Evolutionary conservation across 345 rosid genomes (phyloP).

Genomic region (Rhizophora mangle): DNA sequence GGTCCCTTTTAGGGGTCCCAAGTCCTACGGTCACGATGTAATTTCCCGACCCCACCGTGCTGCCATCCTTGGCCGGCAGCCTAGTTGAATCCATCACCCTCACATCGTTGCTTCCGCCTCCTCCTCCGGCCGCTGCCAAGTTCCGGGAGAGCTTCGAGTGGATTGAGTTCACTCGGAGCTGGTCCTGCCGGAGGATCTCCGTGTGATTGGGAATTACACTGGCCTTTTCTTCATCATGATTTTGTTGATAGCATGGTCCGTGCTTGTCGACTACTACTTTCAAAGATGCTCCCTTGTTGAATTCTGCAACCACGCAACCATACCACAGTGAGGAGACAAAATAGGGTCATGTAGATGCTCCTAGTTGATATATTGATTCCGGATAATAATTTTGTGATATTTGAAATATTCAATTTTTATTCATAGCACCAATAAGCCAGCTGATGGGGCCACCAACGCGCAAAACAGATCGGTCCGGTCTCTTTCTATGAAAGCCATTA

Average conservation of each 20-base stretch:
- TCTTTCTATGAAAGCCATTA: no score
- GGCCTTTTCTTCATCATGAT: slow-evolving; percentile 2
- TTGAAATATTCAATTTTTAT: no score
- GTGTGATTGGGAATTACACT: slow-evolving; percentile 29
- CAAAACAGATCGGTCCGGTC: no score
- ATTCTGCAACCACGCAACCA: neutral
- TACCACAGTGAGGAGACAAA: no score
- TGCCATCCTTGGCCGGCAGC: slow-evolving; percentile 62
- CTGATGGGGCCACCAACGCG: no score
- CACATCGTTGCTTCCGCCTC: slow-evolving; percentile 10
- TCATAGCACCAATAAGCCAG: no score
- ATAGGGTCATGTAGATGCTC: no score
- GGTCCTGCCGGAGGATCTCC: slow-evolving; percentile 55
- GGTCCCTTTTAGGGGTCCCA: slow-evolving; percentile 30
- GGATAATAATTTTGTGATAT: no score
- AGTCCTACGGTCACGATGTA: slow-evolving; percentile 26
- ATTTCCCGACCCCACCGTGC: slow-evolving; percentile 30
- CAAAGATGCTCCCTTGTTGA: slow-evolving; percentile 40
- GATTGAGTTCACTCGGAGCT: slow-evolving; percentile 58
- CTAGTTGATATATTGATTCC: no score
- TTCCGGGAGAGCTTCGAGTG: slow-evolving; percentile 40
- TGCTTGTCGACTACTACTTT: slow-evolving; percentile 55
- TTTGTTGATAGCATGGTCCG: slow-evolving; percentile 56
- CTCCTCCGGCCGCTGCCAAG: neutral
- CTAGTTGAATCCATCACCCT: slow-evolving; percentile 28